phyloP scores from a whole-genome alignment of 352 stramenopile genomes.

The Phytophthora palmivora region DNA sequence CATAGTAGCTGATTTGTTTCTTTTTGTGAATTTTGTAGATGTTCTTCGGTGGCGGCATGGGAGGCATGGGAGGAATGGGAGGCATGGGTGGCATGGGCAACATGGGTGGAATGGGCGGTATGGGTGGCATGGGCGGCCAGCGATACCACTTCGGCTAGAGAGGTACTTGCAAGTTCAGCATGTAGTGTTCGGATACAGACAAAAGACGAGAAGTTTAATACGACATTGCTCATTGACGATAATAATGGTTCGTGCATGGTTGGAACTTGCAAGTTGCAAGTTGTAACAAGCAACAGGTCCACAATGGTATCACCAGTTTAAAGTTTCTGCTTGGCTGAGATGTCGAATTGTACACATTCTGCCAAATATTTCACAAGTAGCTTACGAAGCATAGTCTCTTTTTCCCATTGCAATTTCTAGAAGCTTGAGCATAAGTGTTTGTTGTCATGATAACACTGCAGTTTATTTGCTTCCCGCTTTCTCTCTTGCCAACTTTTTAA shows the following conservation, averaged over 20 bases:
- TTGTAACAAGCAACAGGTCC: conserved; percentile 4
- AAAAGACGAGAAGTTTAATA: conserved; percentile 33
- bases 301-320: too few species aligned
- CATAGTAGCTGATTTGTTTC: conserved; percentile 2
- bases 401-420: too few species aligned
- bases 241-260: conserved; percentile 40
- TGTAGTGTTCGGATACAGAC: conserved; percentile 40
- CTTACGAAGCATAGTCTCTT: too few species aligned
- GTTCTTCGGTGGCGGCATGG: conserved; percentile 79
- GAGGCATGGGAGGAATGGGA: conserved; percentile 59
- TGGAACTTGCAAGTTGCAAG: too few species aligned
- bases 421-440: too few species aligned
- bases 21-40: conserved; percentile 51
- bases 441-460: too few species aligned
- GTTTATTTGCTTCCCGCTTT: too few species aligned
- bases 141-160: conserved; percentile 87
- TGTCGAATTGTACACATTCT: too few species aligned
- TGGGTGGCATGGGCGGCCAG: conserved; percentile 56
- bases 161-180: conserved; percentile 26
- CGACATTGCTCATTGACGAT: conserved; percentile 32
- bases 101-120: conserved; percentile 48
- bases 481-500: too few species aligned
- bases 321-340: too few species aligned
- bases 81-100: conserved; percentile 54
- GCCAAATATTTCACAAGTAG: too few species aligned